Evolutionary conservation across 441 rosid genomes (phyloP).

Genomic region (Geranium incanum): DNA sequence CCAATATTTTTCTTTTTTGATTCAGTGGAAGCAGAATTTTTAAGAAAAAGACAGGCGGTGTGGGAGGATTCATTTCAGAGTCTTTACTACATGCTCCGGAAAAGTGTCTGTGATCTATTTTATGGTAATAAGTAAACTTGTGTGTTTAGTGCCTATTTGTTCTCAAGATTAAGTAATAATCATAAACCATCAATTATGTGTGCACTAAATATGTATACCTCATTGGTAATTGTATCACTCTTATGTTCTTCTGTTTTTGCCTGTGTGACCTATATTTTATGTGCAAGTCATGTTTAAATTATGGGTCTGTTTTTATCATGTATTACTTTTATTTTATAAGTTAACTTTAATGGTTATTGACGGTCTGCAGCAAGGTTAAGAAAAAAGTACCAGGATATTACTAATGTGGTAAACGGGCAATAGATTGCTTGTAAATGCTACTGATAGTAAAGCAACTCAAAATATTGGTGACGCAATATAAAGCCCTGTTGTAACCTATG

Average conservation of each 20-base stretch:
- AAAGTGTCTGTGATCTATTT: constrained; percentile 61
- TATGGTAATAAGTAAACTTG: constrained; percentile 37
- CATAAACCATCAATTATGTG: background rate
- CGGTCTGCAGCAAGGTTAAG: background rate
- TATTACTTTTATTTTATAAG: background rate
- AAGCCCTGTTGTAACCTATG: background rate
- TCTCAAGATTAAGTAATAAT: background rate
- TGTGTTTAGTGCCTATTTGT: too few relatives aligned
- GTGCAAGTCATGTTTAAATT: background rate
- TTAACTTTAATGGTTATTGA: background rate
- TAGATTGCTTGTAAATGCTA: constrained; percentile 1
- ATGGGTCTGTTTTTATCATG: background rate
- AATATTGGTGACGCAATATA: background rate
- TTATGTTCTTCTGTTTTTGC: background rate
- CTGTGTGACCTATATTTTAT: background rate
- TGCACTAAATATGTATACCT: constrained; percentile 2
- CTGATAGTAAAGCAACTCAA: background rate
- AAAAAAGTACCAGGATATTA: background rate
- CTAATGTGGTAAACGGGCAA: background rate
- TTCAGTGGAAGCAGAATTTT: constrained; percentile 55
- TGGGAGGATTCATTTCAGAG: constrained; percentile 94
- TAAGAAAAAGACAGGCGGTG: constrained; percentile 50
- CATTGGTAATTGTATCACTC: background rate
- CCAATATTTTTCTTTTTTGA: constrained; percentile 23
- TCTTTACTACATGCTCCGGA: constrained; percentile 74